Base-by-base conservation (phyloP, 1,139 yeast species). In the Pichia sp. region DNA sequence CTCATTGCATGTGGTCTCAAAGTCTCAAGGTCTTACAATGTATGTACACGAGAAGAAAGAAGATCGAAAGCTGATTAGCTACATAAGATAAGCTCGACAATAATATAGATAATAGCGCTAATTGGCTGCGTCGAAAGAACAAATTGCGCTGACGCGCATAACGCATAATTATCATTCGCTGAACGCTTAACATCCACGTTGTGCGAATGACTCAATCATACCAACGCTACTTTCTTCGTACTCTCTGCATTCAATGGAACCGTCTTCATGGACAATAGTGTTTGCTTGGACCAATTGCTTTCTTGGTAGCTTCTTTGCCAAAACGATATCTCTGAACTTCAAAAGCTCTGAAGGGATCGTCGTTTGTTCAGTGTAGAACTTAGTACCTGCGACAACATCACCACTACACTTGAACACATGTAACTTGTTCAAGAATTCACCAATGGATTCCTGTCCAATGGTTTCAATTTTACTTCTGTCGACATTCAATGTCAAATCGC, bases 261-360 rank as follows among this genome's bases (percentile, higher is more conserved):
- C 66, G 12, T 57, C 66, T 20, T 57, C 60, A 12, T 13, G 14
- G 29, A 72, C 44, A 20, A 61, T 52, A 7, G 93, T 80, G 59
- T 86, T 86, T 24, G 86, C 85, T 61, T 86, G 96, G 40, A 86
- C 76, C 51, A 81, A 72, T 56, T 84, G 93, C 58, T 78, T 80
- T 56, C 96, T 72, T 44, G 96, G 94, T 46, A 78, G 65, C 60
- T 85, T 83, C 56, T 83, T 80, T 37, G 64, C 64, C 44, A 85
- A 62, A 15, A 86, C 87, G 30, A 69, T 64, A 39, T 77, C 79
- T 60, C 95, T 72, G 55, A 70, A 80, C 48, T 67, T 63, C 27
- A 81, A 74, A 44, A 79, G 63, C 19, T 80, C 84, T 11, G 66
- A 67, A 6, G 75, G 70, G 25, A 85, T 94, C 3, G 69, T 64